Base-by-base conservation (phyloP, 1,284 basidiomycete genomes). In the Tremellales sp. region DNA sequence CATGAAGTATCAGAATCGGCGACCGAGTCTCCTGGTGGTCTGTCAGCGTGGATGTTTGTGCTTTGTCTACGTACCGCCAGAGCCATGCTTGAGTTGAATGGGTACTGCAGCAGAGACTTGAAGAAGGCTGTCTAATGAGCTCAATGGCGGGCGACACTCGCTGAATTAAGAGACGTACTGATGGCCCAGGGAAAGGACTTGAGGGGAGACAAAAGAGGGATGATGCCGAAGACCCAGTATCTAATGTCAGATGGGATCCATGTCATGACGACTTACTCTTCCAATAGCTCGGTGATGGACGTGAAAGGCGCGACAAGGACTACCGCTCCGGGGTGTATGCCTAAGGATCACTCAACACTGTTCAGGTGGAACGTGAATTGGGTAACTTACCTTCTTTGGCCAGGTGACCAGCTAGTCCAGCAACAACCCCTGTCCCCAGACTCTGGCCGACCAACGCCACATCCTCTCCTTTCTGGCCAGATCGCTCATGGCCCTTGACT, bases 371-470 rank as follows among this genome's bases (percentile, higher is more conserved):
- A n/a, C 33, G 5, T 4, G 39, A 22, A 21, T 12, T 21, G 36
- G 19, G 6, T 19, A 21, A 57, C 68, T 40, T 40, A 72, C 72
- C 62, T 48, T 65, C 57, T 19, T 49, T 48, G 1, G 67, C 68
- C 11, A 74, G 55, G 43, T 55, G 33, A 17, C 60, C 68, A 0
- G 64, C 58, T 15, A 74, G 51, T 12, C 58, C 64, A 7, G 82
- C 79, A 10, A 85, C 86, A 0, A 92, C 86, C 0, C 88, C 90
- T 4, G 89, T 89, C 8, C 91, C 90, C 2, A 94, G 78, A 65
- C 87, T 89, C 68, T 94, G 91, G 1, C 91, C 91, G 0, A 68
- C 64, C 15, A 79, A 49, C 10, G 76, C 67, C 35, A 78, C 64
- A 12, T 26, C 21, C 27, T 51, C 25, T 12, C 33, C 24, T 10